A percentile compares a stretch with the other conserved stretches of the same genome.
phyloP scores from a whole-genome alignment of 768 basidiomycete genomes.

The Lyophyllum decastes region DNA sequence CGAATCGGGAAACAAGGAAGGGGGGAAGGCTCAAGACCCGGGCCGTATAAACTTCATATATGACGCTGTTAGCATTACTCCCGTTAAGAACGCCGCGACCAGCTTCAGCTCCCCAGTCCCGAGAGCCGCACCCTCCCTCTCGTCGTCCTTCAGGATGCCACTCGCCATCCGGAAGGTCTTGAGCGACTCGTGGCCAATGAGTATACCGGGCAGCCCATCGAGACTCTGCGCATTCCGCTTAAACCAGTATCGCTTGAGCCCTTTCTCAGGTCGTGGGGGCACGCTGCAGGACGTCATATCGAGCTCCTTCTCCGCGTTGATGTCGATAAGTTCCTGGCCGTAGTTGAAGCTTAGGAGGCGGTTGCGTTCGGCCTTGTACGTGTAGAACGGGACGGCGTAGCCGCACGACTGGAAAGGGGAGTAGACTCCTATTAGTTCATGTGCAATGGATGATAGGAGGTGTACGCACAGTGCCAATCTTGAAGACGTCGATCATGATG shows the following conservation, averaged over 20 bases:
- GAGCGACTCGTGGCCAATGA: conserved; percentile 24
- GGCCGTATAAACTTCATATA: conserved; percentile 10
- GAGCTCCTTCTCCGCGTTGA: conserved; percentile 16
- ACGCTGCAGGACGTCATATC: conserved; percentile 9
- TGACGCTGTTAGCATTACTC: conserved; percentile 10
- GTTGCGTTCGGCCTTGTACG: conserved; percentile 56
- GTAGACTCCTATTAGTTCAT: background rate
- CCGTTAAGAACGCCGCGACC: conserved; percentile 10
- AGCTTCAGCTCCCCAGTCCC: conserved; percentile 6
- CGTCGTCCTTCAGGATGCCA: conserved; percentile 1
- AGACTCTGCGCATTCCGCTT: conserved; percentile 50
- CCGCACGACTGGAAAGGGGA: conserved; percentile 56
- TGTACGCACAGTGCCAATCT: conserved; percentile 48
- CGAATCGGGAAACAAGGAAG: no score
- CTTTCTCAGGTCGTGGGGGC: conserved; percentile 27
- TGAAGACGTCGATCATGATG: conserved; percentile 61
- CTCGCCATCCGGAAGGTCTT: conserved; percentile 7
- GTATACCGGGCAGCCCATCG: conserved; percentile 57
- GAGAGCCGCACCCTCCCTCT: background rate
- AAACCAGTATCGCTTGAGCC: conserved; percentile 59
- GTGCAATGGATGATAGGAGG: background rate
- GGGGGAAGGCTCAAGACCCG: background rate
- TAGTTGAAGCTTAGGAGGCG: conserved; percentile 48
- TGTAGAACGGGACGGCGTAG: conserved; percentile 61
- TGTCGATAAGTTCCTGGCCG: conserved; percentile 44